Base-by-base conservation (phyloP, 345 rosid genomes). In the Carallia brachiata region DNA sequence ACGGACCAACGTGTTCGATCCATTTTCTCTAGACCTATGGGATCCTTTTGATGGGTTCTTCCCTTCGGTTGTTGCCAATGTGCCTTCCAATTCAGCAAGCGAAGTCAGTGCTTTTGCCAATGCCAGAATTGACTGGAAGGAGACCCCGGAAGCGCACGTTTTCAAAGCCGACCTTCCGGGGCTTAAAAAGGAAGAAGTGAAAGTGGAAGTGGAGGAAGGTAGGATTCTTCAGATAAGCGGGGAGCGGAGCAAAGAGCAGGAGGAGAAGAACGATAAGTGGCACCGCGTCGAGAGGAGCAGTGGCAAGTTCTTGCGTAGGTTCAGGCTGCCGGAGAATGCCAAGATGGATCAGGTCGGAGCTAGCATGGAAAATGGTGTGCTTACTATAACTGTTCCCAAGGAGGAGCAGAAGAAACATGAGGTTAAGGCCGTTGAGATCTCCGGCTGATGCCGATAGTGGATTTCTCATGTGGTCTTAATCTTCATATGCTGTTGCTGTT, bases 121-220 rank as follows among this genome's bases (percentile, higher is more conserved):
- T 1, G 40, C 76, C 1, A 71, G 61, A 58, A 47, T 71, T 30
- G 76, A 77, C 52, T 71, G 80, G 80, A 77, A 71, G 12, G 80
- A 77, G 53, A 71, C 80, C 2, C 72, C 75, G 6, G 76, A 62
- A 56, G 73, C 76, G 18, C 73, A 71, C 69, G 31, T 77, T 19
- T 77, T 77, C 76, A 71, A 71, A 62, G 76, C 73, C 13, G 80
- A 71, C 48, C 47, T 76, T 15, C 79, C 74, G 0, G 74, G 70
- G 18, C 19, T 69, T 44, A 64, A 65, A 74, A 75, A 75, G 53
- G 74, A 69, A 12, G 78, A 69, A 52, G 78, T 75, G 55, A 75
- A 69, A 52, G 78, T 76, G 13, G 75, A 70, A 52, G 61, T 76
- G 61, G 71, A 76, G 55, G 79, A 76, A 59, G 78, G 74, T 15